Evolutionary conservation across 2,329 filamentous ascomycete species (phyloP).

Genomic region (Microsporum ferrugineum): DNA sequence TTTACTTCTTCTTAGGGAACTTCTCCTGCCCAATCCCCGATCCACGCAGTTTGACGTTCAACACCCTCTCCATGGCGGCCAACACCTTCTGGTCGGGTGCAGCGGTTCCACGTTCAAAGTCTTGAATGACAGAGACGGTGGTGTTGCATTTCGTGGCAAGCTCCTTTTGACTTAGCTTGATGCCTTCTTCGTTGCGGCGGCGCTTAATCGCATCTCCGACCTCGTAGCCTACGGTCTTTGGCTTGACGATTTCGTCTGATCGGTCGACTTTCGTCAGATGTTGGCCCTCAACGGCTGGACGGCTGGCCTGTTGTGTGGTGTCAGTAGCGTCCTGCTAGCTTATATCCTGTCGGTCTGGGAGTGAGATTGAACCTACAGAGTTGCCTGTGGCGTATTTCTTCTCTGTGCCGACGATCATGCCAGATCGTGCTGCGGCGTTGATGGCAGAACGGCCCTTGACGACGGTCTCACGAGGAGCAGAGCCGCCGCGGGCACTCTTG

Average conservation of each 20-base stretch:
- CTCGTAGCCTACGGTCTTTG: conserved; percentile 71
- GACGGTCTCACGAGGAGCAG: conserved; percentile 66
- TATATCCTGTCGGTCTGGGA: not conserved
- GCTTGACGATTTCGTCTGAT: conserved; percentile 93
- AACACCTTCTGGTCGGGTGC: conserved; percentile 76
- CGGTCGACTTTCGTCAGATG: conserved; percentile 96
- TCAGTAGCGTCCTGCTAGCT: not conserved
- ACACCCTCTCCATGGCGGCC: conserved; percentile 62
- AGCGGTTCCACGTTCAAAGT: conserved; percentile 72
- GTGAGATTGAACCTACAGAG: conserved; percentile 48
- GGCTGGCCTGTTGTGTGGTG: conserved; percentile 9
- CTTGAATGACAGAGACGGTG: conserved; percentile 64
- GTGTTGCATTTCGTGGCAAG: conserved; percentile 82
- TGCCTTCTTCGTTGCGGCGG: conserved; percentile 67
- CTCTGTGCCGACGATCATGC: conserved; percentile 68
- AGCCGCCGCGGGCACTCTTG: conserved; percentile 62
- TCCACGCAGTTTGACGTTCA: conserved; percentile 81
- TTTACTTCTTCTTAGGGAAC: conserved; percentile 56
- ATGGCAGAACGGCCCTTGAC: conserved; percentile 71
- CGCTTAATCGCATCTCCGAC: conserved; percentile 76
- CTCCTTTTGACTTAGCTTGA: conserved; percentile 92
- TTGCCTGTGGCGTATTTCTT: conserved; percentile 82
- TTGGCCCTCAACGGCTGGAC: conserved; percentile 63
- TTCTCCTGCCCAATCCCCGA: conserved; percentile 73
- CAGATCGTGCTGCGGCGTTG: conserved; percentile 78